Conservation (phyloP, 2,329 filamentous ascomycete genomes). For the Xylariomycetidae sp. region DNA sequence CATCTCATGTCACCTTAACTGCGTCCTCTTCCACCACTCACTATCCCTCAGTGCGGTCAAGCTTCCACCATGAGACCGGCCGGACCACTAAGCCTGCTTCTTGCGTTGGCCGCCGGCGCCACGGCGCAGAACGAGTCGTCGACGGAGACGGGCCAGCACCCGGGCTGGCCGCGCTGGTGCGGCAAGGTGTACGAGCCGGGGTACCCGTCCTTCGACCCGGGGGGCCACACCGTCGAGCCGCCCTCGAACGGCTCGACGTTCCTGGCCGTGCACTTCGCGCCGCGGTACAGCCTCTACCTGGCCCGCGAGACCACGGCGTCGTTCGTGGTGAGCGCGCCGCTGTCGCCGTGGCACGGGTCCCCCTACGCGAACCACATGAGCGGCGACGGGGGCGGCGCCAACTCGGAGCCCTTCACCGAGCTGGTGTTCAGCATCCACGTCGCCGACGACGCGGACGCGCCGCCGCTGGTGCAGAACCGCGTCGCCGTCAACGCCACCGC, state of each 20-base stretch:
- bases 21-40: no score
- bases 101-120: constrained; percentile 2
- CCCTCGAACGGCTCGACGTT: constrained; percentile 25
- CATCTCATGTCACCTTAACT: no score
- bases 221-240: constrained; percentile 36
- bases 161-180: constrained; percentile 41
- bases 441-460: constrained; percentile 13
- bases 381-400: constrained; percentile 12
- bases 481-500: constrained; percentile 30
- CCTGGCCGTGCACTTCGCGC: constrained; percentile 37
- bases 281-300: constrained; percentile 42
- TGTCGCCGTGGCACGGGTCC: constrained; percentile 35
- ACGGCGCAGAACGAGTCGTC: constrained; percentile 15
- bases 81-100: no score
- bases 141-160: constrained; percentile 32
- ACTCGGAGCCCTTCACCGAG: constrained; percentile 17
- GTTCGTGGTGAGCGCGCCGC: constrained; percentile 36
- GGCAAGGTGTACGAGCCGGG: constrained; percentile 40
- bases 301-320: constrained; percentile 33
- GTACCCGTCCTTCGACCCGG: constrained; percentile 38
- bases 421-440: constrained; percentile 34
- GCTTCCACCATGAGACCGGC: no score
- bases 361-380: constrained; percentile 29
- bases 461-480: constrained; percentile 26
- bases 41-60: no score